Evolutionary conservation across 306 rosid genomes (phyloP).

Genomic region (Biancaea sappan): DNA sequence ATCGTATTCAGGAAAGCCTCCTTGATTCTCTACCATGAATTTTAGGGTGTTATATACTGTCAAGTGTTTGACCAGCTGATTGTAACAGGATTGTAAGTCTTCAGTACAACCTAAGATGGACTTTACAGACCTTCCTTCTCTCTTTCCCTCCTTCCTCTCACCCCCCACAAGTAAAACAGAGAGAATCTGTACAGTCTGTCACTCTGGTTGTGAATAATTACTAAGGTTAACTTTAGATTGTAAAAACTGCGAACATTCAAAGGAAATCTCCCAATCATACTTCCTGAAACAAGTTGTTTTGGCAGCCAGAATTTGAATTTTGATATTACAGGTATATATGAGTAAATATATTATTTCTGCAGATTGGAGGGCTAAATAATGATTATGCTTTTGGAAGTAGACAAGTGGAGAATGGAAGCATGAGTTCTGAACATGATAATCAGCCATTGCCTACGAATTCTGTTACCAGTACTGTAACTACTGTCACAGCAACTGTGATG

Average conservation of each 20-base stretch:
- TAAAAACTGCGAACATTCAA: conserved; percentile 14
- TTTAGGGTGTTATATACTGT: conserved; percentile 10
- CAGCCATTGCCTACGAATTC: conserved; percentile 56
- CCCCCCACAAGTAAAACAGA: background rate
- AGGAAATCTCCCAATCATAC: conserved; percentile 16
- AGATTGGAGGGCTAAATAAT: conserved; percentile 61
- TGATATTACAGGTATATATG: conserved; percentile 1
- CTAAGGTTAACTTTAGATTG: background rate
- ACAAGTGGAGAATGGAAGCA: conserved; percentile 78
- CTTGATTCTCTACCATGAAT: background rate
- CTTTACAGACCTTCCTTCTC: conserved; percentile 12
- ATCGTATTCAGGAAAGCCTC: background rate
- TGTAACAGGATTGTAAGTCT: background rate
- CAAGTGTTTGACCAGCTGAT: conserved; percentile 22
- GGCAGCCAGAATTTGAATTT: conserved; percentile 30
- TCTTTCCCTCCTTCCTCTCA: background rate
- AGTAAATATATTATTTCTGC: conserved; percentile 41
- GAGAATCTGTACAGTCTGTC: background rate
- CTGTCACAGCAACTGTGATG: conserved; percentile 51
- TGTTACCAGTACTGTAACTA: conserved; percentile 53
- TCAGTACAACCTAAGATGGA: conserved; percentile 15
- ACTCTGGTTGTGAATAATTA: conserved; percentile 7
- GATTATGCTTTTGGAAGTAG: conserved; percentile 72
- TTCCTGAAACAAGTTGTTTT: conserved; percentile 30
- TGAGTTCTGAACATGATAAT: conserved; percentile 66